Evolutionary conservation across 129 eudicot genomes (phyloP).

Genomic region (Erigeron canadensis): DNA sequence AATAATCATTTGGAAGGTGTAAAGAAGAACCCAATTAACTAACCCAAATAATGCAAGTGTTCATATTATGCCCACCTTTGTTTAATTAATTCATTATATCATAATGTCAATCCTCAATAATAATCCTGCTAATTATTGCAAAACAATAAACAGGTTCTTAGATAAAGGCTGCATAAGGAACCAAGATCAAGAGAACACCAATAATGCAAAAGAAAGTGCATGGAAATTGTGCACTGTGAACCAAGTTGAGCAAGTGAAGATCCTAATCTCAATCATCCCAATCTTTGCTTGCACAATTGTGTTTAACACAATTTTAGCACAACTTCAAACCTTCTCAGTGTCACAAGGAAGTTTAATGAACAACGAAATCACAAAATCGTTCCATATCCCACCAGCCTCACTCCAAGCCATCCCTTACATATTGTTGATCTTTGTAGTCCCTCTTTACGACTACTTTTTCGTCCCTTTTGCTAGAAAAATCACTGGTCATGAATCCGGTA

Average conservation of each 20-base stretch:
- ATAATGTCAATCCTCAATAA: background rate
- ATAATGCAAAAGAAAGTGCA: slow-evolving; percentile 42
- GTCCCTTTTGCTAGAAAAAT: slow-evolving; percentile 70
- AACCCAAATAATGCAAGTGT: background rate
- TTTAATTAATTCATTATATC: background rate
- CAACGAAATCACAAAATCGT: slow-evolving; percentile 57
- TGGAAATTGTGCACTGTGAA: slow-evolving; percentile 74
- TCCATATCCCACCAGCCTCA: slow-evolving; percentile 93
- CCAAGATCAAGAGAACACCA: slow-evolving; percentile 39
- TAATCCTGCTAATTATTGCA: background rate
- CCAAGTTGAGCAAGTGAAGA: slow-evolving; percentile 88
- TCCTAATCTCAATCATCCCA: slow-evolving; percentile 67
- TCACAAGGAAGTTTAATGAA: slow-evolving; percentile 94
- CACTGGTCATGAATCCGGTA: slow-evolving; percentile 72
- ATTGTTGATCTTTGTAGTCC: slow-evolving; percentile 74
- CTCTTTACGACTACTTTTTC: slow-evolving; percentile 67
- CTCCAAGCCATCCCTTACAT: slow-evolving; percentile 96
- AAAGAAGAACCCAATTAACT: background rate
- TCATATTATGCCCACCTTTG: slow-evolving; percentile 6
- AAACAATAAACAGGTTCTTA: slow-evolving; percentile 63
- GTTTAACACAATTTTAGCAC: slow-evolving; percentile 89
- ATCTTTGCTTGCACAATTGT: slow-evolving; percentile 87
- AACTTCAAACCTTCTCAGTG: slow-evolving; percentile 95
- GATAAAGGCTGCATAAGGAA: slow-evolving; percentile 84
- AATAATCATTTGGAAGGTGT: too few species aligned